Base-by-base conservation (phyloP, 129 eudicot genomes). In the Helichrysum umbraculigerum region DNA sequence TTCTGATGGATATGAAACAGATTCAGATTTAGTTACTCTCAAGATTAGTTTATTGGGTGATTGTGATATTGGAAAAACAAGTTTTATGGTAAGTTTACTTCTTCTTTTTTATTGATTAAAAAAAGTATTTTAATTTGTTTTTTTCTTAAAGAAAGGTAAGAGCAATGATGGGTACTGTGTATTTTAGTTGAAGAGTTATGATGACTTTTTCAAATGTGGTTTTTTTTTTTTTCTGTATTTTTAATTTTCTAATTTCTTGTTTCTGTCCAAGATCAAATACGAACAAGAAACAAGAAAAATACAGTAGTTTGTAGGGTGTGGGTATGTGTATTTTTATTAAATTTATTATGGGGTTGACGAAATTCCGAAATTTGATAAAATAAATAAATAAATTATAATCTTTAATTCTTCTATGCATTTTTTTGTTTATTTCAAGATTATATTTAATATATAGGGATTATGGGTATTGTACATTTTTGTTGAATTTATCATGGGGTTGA, bases 21-120 rank as follows among this genome's bases (percentile, higher is more conserved):
- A 92, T 78, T 83, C 92, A 4, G 95, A 93, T 87, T 85, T 88
- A 61, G 96, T 93, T 70, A 62, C 85, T 11, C 70, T 93, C 75
- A 93, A 93, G 85, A 93, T 93, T 74, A 81, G 92, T 51, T 21
- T 90, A 30, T 76, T 90, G 80, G 96, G 96, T 81, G 92, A 90
- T 75, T 79, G 90, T 34, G 81, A 80, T 57, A 87, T 90, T 79
- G 96, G 96, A 6, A 90, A 90, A 79, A 93, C 98, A 61, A 93
- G 85, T 74, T 93, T 93, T 70, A 77, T 90, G 95, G 98, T 93
- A 64, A 85, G 85, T 78, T 54, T 77, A 10, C 9, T 16, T 59
- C 51, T 15, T 3, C 37, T 1, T 25, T 33, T 66, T 3, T 4
- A 1, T 17, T 14, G 3, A 30, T 32, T 32, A 5, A 11, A 32